Evolutionary conservation across 2,329 filamentous ascomycete species (phyloP).

Genomic region (Cryphonectria radicalis): DNA sequence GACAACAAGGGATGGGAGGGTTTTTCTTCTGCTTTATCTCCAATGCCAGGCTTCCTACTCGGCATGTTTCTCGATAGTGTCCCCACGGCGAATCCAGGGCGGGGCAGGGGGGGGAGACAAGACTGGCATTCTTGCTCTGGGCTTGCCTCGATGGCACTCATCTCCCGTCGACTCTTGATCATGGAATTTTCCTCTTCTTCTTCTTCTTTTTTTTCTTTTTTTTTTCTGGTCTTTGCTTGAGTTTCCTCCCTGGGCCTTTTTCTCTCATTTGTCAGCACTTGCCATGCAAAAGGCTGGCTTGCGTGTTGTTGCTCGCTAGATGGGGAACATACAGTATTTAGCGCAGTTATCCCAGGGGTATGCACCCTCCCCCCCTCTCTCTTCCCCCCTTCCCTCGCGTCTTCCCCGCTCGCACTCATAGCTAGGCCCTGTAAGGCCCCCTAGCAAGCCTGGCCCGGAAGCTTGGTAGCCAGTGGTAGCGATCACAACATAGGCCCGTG

Average conservation of each 20-base stretch:
- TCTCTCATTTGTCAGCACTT: slow-evolving; percentile 1
- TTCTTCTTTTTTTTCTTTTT: no score
- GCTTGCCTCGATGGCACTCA: background rate
- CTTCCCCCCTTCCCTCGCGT: background rate
- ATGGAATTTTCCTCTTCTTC: background rate
- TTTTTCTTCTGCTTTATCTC: background rate
- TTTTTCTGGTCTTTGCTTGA: background rate
- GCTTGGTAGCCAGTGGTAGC: slow-evolving; percentile 4
- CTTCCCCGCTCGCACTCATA: background rate
- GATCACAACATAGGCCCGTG: background rate
- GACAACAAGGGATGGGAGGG: background rate
- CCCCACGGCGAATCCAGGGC: background rate
- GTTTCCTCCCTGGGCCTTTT: background rate
- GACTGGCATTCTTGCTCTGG: background rate
- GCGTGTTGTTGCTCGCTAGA: background rate
- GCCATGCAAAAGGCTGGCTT: background rate
- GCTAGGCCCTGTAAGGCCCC: background rate
- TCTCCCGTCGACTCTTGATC: background rate
- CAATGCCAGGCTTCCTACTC: background rate
- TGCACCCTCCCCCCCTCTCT: no score
- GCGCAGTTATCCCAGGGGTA: background rate
- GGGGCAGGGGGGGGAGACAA: background rate
- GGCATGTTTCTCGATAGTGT: background rate
- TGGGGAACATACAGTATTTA: background rate
- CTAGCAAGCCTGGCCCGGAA: background rate